These are phyloP conservation scores for Xylaria sp. DNA, from an alignment of 2,329 filamentous ascomycete species.

Conservation along the genomic window DNA sequence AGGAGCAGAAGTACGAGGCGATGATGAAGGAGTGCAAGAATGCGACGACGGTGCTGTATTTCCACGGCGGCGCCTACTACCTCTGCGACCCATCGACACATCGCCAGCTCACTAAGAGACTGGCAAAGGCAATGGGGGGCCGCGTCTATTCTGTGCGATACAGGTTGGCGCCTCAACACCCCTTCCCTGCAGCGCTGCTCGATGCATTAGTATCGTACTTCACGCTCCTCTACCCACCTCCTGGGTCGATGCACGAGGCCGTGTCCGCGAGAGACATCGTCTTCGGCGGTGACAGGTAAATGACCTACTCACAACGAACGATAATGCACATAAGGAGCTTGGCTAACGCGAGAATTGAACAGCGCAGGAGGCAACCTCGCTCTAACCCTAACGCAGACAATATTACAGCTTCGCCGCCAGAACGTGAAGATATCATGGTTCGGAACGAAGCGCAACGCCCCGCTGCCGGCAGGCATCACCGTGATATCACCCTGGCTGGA, in stretches of 20 bases:
- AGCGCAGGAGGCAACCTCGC: conserved; percentile 79
- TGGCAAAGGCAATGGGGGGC: conserved; percentile 74
- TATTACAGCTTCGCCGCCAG: conserved; percentile 69
- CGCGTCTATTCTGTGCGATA: conserved; percentile 79
- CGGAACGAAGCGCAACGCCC: conserved; percentile 65
- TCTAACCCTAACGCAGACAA: conserved; percentile 72
- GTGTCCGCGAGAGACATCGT: conserved; percentile 74
- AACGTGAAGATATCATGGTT: conserved; percentile 66
- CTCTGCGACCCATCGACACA: conserved; percentile 77
- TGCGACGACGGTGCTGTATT: conserved; percentile 73
- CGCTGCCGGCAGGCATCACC: conserved; percentile 73
- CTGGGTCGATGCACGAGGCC: conserved; percentile 72
- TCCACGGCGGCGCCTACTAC: conserved; percentile 81
- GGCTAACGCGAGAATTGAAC: conserved; percentile 9
- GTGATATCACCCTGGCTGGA: conserved; percentile 77
- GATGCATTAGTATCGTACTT: conserved; percentile 80
- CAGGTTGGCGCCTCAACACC: conserved; percentile 76
- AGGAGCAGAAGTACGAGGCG: conserved; percentile 70
- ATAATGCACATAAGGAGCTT: not conserved
- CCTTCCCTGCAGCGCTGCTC: conserved; percentile 78
- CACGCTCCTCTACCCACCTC: conserved; percentile 75
- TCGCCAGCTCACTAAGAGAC: conserved; percentile 64
- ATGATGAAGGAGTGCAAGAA: conserved; percentile 75
- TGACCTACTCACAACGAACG: not conserved
- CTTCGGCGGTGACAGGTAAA: conserved; percentile 73